Percentiles rank a stretch among this genome's conserved stretches.
Conservation (phyloP, 148 eudicot species). For the Rhododendron williamsianum region DNA sequence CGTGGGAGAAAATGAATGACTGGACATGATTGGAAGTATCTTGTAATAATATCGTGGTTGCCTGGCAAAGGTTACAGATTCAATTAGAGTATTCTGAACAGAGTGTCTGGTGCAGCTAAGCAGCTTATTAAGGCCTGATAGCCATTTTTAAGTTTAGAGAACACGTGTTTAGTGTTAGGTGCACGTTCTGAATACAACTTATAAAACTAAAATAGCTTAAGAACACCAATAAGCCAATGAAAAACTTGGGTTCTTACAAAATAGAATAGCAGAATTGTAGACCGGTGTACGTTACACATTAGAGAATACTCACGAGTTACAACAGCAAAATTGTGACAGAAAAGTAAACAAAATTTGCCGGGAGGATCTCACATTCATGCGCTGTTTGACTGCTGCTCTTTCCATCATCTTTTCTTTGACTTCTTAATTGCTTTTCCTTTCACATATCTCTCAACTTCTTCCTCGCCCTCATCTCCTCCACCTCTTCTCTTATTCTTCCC, state of each 20-base stretch:
- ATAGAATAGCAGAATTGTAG: background rate
- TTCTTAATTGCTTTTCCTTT: constrained; percentile 5
- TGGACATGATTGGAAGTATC: too few relatives aligned
- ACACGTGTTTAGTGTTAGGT: background rate
- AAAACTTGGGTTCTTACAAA: background rate
- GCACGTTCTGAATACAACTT: background rate
- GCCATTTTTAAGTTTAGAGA: too few relatives aligned
- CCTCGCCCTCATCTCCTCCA: constrained; percentile 51
- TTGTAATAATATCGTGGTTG: too few relatives aligned
- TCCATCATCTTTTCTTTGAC: constrained; percentile 24
- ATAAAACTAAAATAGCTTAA: too few relatives aligned
- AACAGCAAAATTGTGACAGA: background rate
- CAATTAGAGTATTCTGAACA: background rate
- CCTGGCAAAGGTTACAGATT: background rate
- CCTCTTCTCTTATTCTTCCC: constrained; percentile 46
- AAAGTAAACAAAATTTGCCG: background rate
- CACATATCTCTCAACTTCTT: constrained; percentile 47
- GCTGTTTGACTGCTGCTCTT: background rate
- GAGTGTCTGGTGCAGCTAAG: background rate
- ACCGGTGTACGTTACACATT: background rate
- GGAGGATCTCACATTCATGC: background rate
- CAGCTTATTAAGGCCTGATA: background rate
- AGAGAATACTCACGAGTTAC: background rate
- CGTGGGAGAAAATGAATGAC: too few relatives aligned
- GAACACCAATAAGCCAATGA: background rate